Percentiles rank a stretch among this genome's conserved stretches.
Evolutionary conservation across 805 yeast species (phyloP).

Genomic region (Tetrapisispora iriomotensis): DNA sequence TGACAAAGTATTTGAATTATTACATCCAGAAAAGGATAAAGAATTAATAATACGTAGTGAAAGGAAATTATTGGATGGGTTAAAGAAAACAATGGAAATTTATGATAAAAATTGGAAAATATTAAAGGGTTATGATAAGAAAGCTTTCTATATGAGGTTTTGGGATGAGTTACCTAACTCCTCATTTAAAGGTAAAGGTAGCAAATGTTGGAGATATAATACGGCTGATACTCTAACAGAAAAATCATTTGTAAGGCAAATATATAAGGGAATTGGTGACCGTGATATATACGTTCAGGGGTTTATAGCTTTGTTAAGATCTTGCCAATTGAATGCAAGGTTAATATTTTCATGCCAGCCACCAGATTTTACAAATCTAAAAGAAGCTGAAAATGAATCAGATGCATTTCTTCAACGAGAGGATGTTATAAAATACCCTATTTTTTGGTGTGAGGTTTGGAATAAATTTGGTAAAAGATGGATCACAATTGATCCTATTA

Average conservation of each 20-base stretch:
- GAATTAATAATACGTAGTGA: conserved; percentile 37
- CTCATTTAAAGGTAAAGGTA: background rate
- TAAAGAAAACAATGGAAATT: conserved; percentile 52
- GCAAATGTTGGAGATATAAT: conserved; percentile 15
- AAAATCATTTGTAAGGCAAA: conserved; percentile 32
- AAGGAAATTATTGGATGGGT: conserved; percentile 63
- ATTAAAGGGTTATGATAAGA: conserved; percentile 22
- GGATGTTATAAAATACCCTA: conserved; percentile 40
- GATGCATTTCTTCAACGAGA: background rate
- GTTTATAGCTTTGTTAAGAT: conserved; percentile 63
- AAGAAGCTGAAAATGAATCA: conserved; percentile 2
- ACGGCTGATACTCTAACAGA: conserved; percentile 28
- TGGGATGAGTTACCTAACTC: conserved; percentile 37
- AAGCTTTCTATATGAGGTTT: conserved; percentile 34
- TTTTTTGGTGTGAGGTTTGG: conserved; percentile 95
- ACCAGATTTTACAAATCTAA: conserved; percentile 59
- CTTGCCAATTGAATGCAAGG: conserved; percentile 62
- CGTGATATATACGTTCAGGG: conserved; percentile 81
- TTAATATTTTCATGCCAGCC: conserved; percentile 81
- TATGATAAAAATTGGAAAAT: conserved; percentile 53
- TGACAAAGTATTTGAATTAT: conserved; percentile 33
- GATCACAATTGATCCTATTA: conserved; percentile 80
- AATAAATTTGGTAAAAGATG: conserved; percentile 60
- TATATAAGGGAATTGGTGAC: conserved; percentile 50
- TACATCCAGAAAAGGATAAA: conserved; percentile 37